phyloP scores from a whole-genome alignment of 371 early-diverging fungal genomes.

The Mucor mucedo region DNA sequence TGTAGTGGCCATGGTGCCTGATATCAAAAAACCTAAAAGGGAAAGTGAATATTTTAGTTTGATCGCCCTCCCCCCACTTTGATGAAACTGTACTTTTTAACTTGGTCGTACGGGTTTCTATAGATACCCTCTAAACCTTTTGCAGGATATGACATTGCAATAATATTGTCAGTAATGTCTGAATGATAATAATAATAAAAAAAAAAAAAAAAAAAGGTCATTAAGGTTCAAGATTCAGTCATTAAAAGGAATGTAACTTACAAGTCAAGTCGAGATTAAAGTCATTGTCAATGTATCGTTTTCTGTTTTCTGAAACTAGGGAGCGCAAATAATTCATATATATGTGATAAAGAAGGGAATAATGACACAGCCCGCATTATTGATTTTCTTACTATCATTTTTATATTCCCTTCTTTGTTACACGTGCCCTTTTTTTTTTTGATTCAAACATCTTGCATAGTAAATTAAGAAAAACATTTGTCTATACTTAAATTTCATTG shows the following conservation, averaged over 20 bases:
- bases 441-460: too few relatives aligned
- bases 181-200: not conserved
- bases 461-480: too few relatives aligned
- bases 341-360: not conserved
- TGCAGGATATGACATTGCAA: slow-evolving; percentile 78
- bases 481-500: too few relatives aligned
- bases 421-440: too few relatives aligned
- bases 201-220: not conserved
- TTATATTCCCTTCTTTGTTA: not conserved
- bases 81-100: slow-evolving; percentile 55
- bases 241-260: slow-evolving; percentile 26
- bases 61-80: not conserved
- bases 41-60: not conserved
- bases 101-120: slow-evolving; percentile 63
- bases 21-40: slow-evolving; percentile 61
- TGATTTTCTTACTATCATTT: not conserved
- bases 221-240: too few relatives aligned
- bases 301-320: slow-evolving; percentile 58
- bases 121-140: slow-evolving; percentile 68
- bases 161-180: slow-evolving; percentile 69
- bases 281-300: slow-evolving; percentile 54
- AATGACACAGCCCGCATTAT: too few relatives aligned
- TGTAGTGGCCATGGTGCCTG: slow-evolving; percentile 62
- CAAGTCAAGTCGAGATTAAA: slow-evolving; percentile 72
- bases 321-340: slow-evolving; percentile 39